Evolutionary conservation across 2,329 filamentous ascomycete genomes (phyloP), one percentile per base, ranked within the genome.

Genomic region (Ophiostoma tasmaniense): DNA sequence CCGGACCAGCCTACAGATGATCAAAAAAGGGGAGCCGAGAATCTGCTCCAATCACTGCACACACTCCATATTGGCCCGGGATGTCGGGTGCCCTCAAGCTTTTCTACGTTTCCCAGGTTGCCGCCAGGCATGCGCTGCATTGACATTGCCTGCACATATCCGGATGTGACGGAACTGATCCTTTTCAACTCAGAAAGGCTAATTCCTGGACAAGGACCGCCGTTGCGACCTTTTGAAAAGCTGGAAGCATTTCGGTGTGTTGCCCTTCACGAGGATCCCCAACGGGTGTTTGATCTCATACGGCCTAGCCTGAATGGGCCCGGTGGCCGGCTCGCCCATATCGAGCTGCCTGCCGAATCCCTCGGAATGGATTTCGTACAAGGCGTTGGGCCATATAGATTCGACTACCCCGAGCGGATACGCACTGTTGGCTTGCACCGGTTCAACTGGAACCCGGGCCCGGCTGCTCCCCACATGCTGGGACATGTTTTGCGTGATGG

Each of bases 231-330:
- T 25, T n/a, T 66, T 42, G 14, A 45, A 2, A 25, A 67, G 1
- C 71, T 73, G 45, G 71, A 73, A 37, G 17, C 25, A 7, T 71
- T 72, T 33, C 68, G 68, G 20, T 70, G 69, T 52, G 61, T 42
- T 20, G 30, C 42, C 11, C 20, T 39, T 2, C 13, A 68, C n/a
- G 13, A 33, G 50, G 0, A 17, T 0, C 55, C 67, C 8, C 55
- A 39, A 10, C 52, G 33, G 28, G 28, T 71, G 28, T 66, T 70
- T 11, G 37, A 61, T 13, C 10, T 71, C 39, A 39, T 71, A 6
- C 66, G 35, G 33, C 67, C 67, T 5, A 67, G 61, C 52, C 66
- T 71, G 14, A 28, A 55, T 8, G 28, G 37, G 5, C 45, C 62
- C 28, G 22, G 61, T 17, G 69, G 68, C 33, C 52, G 42, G 8